Evolutionary conservation across 257 asterid species (phyloP), one percentile per base, ranked within the genome.

Genomic region (Jacaranda copaia): DNA sequence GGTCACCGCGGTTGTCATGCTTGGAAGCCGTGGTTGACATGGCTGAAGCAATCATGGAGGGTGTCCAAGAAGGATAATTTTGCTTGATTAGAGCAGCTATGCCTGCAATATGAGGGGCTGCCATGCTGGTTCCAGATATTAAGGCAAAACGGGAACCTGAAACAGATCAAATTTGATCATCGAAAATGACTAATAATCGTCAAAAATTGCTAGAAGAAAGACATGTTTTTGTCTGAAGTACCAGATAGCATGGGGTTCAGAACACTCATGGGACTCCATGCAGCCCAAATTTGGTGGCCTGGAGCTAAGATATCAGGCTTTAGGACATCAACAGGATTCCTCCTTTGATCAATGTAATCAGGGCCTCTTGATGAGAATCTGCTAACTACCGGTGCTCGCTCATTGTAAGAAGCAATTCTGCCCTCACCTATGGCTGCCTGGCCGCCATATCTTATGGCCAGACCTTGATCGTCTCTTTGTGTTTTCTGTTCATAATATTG

Each of bases 51-150:
- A 95, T 89, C 97, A 93, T 91, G 11, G 99, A 89, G 5, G 97
- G 96, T 46, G 85, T 89, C 99, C 98, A 95, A 14, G 90, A 64
- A 3, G 97, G 92, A 70, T 95, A 38, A 0, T 78, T 75, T 79
- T 93, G 94, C 85, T 87, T 95, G 73, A 95, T 88, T 0, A 90
- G 85, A 56, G 98, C 99, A n/a, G 94, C 97, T 81, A 95, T 77
- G 60, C 99, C 98, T 53, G 94, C 91, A 72, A 95, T 73, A 45
- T 95, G 98, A 14, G 99, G 99, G 12, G 98, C 85, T 19, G 99
- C 99, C 98, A 95, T 95, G 91, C 99, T 95, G 12, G 99, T 95
- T 58, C 99, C 99, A 19, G 98, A 89, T 74, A 88, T 77, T 8
- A 95, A 82, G 0, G 97, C 98, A 58, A 92, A 95, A 76, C 75